Evolutionary conservation across 345 rosid genomes (phyloP), one percentile per base, ranked within the genome.

Genomic region (Citrus unshiu): DNA sequence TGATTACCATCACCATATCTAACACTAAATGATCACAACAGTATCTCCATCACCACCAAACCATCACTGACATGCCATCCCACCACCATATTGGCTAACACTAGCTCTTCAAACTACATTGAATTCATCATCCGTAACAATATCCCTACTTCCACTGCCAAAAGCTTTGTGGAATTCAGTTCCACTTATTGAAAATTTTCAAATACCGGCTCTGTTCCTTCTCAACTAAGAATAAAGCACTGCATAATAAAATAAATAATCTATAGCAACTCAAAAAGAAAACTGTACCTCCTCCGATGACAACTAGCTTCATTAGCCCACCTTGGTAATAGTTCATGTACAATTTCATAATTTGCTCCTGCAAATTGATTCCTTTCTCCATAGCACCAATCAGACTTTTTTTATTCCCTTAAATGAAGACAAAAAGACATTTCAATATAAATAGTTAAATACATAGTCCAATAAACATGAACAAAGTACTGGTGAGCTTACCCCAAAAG

Each of bases 281-380:
- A 75, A 65, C 68, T 68, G 84, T 86, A 93, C 99, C 99, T 84
- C 98, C 99, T 71, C 99, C 99, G 74, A 96, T 94, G 79, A 96
- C 94, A 85, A 91, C 98, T 70, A 96, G 89, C 85, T 94, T 96
- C 99, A 96, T 96, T 81, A 90, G 76, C 74, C 95, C 95, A 83
- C 99, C 97, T 76, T 91, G 91, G 81, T 96, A 94, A 85, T 88
- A 86, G 63, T 90, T 88, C 71, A 79, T 80, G 80, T 91, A 96
- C 83, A 93, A 73, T 84, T 90, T 87, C 83, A 90, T 21, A 76
- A 96, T 90, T 43, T 85, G 89, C 70, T 91, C 93, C 75, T 93
- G 91, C 82, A 96, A 85, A 87, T 96, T 83, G 83, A 96, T 77
- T 79, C 98, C 97, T 77, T 86, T 96, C 81, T 91, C 97, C 82